Evolutionary conservation across 139 green algal species (phyloP), one percentile per base, ranked within the genome.

Genomic region (Chlorella ohadii): DNA sequence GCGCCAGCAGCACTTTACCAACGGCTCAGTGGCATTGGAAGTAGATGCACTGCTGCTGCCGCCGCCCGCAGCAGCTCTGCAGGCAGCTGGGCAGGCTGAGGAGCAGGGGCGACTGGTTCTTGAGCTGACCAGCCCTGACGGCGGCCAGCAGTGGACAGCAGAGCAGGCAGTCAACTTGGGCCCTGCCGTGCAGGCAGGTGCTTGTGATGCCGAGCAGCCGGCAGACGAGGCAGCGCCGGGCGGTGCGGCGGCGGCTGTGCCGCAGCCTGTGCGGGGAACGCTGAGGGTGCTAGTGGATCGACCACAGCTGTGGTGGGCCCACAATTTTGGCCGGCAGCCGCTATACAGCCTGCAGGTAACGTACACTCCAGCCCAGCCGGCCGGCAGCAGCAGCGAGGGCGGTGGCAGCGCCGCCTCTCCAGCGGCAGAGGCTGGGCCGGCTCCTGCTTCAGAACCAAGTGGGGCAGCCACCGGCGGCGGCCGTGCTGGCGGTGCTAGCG

Each of bases 221-320:
- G 4, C 55, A 16, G 55, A 57, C 2, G 36, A 39, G 27, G 38
- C 59, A 17, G 19, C 56, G 9, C 31, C 55, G 4, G 19, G 47
- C 0, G 23, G 23, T 22, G 33, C 5, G 15, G 79, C 44, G 13
- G 31, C 34, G 2, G 6, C 12, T 1, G 68, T 31, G 17, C 55
- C 56, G n/a, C 63, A 47, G 3, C 65, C 79, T 0, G 38, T 79
- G 9, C 55, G n/a, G 74, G 78, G 71, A 28, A 72, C 28, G 51
- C 44, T 85, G n/a, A 34, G 27, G 27, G 16, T 88, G 11, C 11
- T 81, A 2, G 33, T 88, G 1, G 38, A 39, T 20, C 31, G 13
- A 6, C 86, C 86, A 4, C 51, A 89, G 27, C 81, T 92, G 16
- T 95, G 92, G 90, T 95, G 91, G 91, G 87, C 92, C 1, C 65